Conservation (phyloP, 192 early-diverging fungal genomes). For the Linnemannia hyalina region DNA sequence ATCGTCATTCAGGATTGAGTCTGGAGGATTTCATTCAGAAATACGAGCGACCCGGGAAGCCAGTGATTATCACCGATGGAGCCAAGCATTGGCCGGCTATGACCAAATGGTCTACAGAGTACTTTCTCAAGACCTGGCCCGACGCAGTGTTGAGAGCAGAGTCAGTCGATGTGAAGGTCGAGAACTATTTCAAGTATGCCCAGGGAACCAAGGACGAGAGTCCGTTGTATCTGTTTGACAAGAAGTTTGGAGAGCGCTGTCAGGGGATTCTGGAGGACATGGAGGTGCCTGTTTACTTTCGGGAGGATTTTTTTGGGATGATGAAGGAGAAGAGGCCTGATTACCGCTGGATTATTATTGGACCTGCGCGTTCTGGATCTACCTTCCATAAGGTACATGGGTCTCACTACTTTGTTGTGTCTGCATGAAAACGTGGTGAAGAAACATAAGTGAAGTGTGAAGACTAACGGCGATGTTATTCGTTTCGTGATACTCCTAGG, state of each 20-base stretch:
- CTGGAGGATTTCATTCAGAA: slow-evolving; percentile 60
- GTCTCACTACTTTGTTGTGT: not conserved
- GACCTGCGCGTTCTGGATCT: slow-evolving; percentile 72
- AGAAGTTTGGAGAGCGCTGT: slow-evolving; percentile 64
- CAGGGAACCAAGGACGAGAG: slow-evolving; percentile 65
- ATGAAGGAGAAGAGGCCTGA: slow-evolving; percentile 71
- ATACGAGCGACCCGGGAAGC: slow-evolving; percentile 67
- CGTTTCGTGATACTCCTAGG: slow-evolving; percentile 23
- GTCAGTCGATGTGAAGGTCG: slow-evolving; percentile 69
- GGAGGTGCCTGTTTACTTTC: slow-evolving; percentile 71
- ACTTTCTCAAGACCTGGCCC: slow-evolving; percentile 58
- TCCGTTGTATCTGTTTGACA: slow-evolving; percentile 80
- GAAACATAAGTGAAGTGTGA: not conserved
- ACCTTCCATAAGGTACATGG: slow-evolving; percentile 73
- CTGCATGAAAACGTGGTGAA: not conserved
- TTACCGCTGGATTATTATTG: slow-evolving; percentile 79
- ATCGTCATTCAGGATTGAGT: slow-evolving; percentile 59
- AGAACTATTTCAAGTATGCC: slow-evolving; percentile 68
- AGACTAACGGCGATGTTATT: not conserved
- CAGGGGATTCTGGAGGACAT: slow-evolving; percentile 66
- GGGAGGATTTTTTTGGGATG: slow-evolving; percentile 72
- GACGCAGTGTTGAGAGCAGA: slow-evolving; percentile 71
- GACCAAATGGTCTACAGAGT: slow-evolving; percentile 69
- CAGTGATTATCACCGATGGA: slow-evolving; percentile 75
- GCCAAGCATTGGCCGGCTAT: slow-evolving; percentile 71